Percentiles rank a stretch among this genome's conserved stretches.
Conservation (phyloP, 805 yeast genomes). For the Candida alai region DNA sequence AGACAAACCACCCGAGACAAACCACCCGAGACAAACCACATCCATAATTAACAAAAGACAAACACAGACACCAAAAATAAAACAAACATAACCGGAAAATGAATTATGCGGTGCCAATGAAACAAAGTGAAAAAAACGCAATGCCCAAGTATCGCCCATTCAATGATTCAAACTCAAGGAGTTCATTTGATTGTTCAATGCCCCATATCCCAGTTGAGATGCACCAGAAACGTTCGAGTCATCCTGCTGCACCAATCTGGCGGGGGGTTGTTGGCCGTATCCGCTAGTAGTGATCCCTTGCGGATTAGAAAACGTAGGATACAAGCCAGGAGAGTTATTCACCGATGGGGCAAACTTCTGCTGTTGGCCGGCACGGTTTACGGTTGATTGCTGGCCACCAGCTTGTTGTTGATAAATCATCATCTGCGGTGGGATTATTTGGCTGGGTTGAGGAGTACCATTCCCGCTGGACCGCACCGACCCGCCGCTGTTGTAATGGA, state of each 20-base stretch:
- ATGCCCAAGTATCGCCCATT: too few species aligned
- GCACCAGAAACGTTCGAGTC: slow-evolving; percentile 2
- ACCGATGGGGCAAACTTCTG: slow-evolving; percentile 17
- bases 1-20: too few species aligned
- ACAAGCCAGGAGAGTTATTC: slow-evolving; percentile 22
- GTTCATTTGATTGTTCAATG: slow-evolving; percentile 30
- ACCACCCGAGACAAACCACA: too few species aligned
- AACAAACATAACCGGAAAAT: too few species aligned
- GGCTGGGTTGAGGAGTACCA: slow-evolving; percentile 8
- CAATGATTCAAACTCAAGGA: slow-evolving; percentile 29
- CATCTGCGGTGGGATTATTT: slow-evolving; percentile 5
- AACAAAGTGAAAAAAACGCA: too few species aligned
- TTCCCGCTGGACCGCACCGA: slow-evolving; percentile 5
- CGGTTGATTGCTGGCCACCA: slow-evolving; percentile 6
- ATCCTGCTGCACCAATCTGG: not conserved
- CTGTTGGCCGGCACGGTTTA: slow-evolving; percentile 14
- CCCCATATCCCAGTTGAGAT: slow-evolving; percentile 12
- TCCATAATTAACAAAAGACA: too few species aligned
- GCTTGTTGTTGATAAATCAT: slow-evolving; percentile 5
- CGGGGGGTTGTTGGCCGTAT: not conserved
- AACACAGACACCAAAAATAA: too few species aligned
- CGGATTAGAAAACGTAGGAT: slow-evolving; percentile 11
- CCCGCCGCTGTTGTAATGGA: slow-evolving; percentile 1
- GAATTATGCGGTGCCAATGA: too few species aligned
- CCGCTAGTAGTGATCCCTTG: too few species aligned